Evolutionary conservation across 1,284 basidiomycete genomes (phyloP).

Genomic region (Cryptococcus sp.): DNA sequence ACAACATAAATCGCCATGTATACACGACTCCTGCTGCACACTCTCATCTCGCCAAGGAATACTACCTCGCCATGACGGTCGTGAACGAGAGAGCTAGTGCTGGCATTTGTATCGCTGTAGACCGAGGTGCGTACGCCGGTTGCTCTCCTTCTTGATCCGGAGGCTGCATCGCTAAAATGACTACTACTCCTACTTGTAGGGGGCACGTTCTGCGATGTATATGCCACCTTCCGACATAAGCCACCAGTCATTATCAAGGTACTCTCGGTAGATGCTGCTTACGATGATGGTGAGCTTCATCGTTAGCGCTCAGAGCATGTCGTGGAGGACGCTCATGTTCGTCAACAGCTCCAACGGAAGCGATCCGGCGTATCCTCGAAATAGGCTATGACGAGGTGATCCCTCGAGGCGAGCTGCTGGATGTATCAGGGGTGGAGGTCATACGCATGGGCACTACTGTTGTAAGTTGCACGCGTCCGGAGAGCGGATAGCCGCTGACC

Average conservation of each 20-base stretch:
- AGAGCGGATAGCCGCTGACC: neutral
- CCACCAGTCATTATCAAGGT: constrained; percentile 56
- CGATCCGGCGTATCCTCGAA: constrained; percentile 33
- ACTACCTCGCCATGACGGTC: constrained; percentile 1
- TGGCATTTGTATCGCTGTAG: constrained; percentile 9
- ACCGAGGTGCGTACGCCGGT: constrained; percentile 3
- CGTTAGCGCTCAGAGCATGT: constrained; percentile 2
- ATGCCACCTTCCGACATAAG: constrained; percentile 7
- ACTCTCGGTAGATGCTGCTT: constrained; percentile 79
- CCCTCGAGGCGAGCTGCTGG: constrained; percentile 45
- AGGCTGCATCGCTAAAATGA: no score
- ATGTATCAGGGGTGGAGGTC: constrained; percentile 22
- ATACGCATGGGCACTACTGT: constrained; percentile 21
- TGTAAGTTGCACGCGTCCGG: neutral
- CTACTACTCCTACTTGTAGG: neutral
- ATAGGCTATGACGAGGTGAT: constrained; percentile 43
- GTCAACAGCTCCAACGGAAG: constrained; percentile 29
- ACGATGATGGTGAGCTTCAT: constrained; percentile 84
- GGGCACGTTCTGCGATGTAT: constrained; percentile 12
- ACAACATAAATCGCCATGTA: no score
- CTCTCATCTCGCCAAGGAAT: no score
- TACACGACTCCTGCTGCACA: no score
- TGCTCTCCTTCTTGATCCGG: neutral
- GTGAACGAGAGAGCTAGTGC: neutral
- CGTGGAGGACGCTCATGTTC: constrained; percentile 27